Percentiles rank a stretch among this genome's conserved stretches.
Evolutionary conservation across 345 rosid genomes (phyloP).

Genomic region (Boechera retrofracta): DNA sequence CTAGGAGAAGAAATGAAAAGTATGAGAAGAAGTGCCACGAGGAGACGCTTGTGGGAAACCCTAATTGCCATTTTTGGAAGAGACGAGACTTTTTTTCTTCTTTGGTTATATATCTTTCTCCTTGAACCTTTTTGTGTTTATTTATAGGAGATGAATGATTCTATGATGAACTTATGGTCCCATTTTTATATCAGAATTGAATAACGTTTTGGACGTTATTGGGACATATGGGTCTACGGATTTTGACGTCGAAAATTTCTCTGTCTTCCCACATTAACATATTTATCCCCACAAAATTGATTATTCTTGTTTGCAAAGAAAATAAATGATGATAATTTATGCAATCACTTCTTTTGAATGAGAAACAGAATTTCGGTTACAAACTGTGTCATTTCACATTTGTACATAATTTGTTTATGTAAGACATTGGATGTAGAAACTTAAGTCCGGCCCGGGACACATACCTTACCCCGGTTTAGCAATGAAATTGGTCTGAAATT

Average conservation of each 20-base stretch:
- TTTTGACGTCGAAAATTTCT: constrained; percentile 39
- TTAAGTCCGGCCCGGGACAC: background rate
- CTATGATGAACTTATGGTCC: constrained; percentile 41
- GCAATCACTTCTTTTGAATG: constrained; percentile 22
- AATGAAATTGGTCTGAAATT: background rate
- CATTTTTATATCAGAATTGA: constrained; percentile 40
- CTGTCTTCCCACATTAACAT: constrained; percentile 43
- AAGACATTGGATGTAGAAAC: background rate
- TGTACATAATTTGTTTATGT: background rate
- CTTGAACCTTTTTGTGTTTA: constrained; percentile 44
- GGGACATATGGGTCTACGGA: constrained; percentile 45
- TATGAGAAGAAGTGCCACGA: constrained; percentile 40
- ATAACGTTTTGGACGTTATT: constrained; percentile 45
- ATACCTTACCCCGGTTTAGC: background rate
- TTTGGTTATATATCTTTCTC: constrained; percentile 19
- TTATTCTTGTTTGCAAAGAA: constrained; percentile 31
- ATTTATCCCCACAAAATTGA: constrained; percentile 36
- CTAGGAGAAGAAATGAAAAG: constrained; percentile 33
- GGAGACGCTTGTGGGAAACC: constrained; percentile 42
- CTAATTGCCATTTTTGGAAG: constrained; percentile 44
- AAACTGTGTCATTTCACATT: constrained; percentile 12
- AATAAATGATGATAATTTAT: constrained; percentile 23
- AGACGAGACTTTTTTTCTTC: constrained; percentile 6
- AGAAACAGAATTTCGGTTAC: constrained; percentile 14
- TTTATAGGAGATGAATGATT: constrained; percentile 43